Evolutionary conservation across 1,139 yeast species (phyloP).

Genomic region (Taiozyma onychis): DNA sequence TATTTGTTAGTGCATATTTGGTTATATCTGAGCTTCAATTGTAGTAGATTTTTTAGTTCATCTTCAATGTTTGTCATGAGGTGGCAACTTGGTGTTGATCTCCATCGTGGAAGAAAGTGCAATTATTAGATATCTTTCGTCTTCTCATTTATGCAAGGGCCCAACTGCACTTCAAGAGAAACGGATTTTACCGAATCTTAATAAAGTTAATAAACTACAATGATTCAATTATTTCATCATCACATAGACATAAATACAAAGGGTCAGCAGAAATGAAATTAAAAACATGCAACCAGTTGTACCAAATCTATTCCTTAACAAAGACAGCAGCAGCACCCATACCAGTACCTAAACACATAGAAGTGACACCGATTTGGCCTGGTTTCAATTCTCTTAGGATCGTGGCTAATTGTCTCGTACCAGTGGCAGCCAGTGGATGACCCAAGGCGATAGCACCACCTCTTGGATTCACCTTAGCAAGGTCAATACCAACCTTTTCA

Average conservation of each 20-base stretch:
- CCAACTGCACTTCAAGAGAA: too few species aligned
- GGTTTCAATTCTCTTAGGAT: slow-evolving; percentile 70
- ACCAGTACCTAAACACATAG: slow-evolving; percentile 98
- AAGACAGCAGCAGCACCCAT: slow-evolving; percentile 96
- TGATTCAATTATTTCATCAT: neutral
- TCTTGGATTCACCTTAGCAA: slow-evolving; percentile 73
- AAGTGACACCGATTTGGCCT: slow-evolving; percentile 84
- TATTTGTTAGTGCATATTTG: neutral
- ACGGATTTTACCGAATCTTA: too few species aligned
- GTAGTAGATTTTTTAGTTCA: neutral
- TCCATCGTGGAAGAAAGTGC: too few species aligned
- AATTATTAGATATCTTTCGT: too few species aligned
- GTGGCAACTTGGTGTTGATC: too few species aligned
- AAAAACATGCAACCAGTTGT: neutral
- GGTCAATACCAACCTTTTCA: slow-evolving; percentile 58
- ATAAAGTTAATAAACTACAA: too few species aligned
- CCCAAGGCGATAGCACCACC: slow-evolving; percentile 98
- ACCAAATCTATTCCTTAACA: slow-evolving; percentile 47
- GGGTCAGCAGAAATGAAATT: neutral
- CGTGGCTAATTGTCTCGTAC: slow-evolving; percentile 92
- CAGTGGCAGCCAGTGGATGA: slow-evolving; percentile 94
- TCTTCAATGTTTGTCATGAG: too few species aligned
- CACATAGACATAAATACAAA: neutral
- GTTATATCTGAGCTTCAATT: neutral
- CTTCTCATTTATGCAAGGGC: too few species aligned